phyloP scores from a whole-genome alignment of 306 rosid genomes.

The Cicer cuneatum region DNA sequence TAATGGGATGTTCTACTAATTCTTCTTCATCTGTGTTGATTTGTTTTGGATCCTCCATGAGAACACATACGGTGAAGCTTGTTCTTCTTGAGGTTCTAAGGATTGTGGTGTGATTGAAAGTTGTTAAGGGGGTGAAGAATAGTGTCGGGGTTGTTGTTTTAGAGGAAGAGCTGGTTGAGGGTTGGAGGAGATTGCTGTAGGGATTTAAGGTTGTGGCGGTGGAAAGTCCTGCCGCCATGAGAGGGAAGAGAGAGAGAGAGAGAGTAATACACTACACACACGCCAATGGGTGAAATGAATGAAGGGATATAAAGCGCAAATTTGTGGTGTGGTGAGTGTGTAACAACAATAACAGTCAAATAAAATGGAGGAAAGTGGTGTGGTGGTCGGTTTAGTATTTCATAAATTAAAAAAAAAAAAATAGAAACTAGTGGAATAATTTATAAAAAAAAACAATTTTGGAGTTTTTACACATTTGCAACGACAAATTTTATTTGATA shows the following conservation, averaged over 20 bases:
- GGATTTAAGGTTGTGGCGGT: constrained; percentile 59
- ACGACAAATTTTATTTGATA: too few species aligned
- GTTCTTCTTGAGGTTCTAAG: constrained; percentile 44
- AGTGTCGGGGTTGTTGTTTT: constrained; percentile 43
- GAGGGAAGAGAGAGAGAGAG: neutral
- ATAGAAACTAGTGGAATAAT: neutral
- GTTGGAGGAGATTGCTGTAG: constrained; percentile 44
- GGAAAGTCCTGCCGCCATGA: constrained; percentile 72
- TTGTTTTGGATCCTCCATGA: constrained; percentile 66
- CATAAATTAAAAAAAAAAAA: neutral
- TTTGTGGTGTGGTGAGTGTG: constrained; percentile 9
- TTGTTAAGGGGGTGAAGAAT: constrained; percentile 46
- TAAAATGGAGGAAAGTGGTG: neutral
- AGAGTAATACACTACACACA: too few species aligned
- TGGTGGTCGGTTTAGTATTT: neutral
- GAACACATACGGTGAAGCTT: constrained; percentile 59
- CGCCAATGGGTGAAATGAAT: neutral
- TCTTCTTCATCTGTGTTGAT: constrained; percentile 32
- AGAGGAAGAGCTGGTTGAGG: constrained; percentile 39
- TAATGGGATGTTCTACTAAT: constrained; percentile 3
- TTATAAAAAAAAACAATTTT: too few species aligned
- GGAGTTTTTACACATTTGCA: too few species aligned
- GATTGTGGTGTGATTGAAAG: constrained; percentile 39
- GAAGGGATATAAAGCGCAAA: neutral
- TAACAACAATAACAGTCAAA: neutral